A percentile compares a stretch with the other conserved stretches of the same genome.
Conservation (phyloP, 2,329 filamentous ascomycete species). For the Penicillium sp. region DNA sequence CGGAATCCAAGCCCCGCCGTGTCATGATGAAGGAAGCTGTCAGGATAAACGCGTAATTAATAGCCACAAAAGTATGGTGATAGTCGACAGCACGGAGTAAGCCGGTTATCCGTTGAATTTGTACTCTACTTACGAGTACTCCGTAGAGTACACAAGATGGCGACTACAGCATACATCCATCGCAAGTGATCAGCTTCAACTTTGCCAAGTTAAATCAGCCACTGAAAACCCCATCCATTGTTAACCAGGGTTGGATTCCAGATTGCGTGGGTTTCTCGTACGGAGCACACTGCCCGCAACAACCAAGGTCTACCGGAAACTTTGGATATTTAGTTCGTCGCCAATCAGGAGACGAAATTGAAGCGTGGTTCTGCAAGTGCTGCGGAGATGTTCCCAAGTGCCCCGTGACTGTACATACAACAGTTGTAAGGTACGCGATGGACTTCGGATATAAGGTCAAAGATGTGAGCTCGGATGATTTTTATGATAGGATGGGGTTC, state of each 20-base stretch:
- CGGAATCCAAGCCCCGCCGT: constrained; percentile 17
- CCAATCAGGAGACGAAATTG: constrained; percentile 1
- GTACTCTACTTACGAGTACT: too few relatives aligned
- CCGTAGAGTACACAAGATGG: background rate
- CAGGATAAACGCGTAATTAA: constrained; percentile 3
- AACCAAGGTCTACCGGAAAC: background rate
- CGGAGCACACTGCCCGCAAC: background rate
- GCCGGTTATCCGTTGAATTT: background rate
- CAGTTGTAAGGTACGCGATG: background rate
- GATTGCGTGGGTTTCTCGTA: background rate
- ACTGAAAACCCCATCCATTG: background rate
- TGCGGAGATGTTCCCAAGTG: background rate
- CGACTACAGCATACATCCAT: background rate
- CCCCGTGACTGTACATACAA: background rate
- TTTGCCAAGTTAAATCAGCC: constrained; percentile 9
- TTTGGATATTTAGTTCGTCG: background rate
- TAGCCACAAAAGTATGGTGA: constrained; percentile 1
- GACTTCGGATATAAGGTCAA: background rate
- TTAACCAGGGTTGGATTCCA: background rate
- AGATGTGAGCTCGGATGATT: constrained; percentile 14
- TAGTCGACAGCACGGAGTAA: constrained; percentile 3
- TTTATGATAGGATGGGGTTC: constrained; percentile 17
- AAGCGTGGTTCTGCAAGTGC: background rate
- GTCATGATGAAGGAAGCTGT: constrained; percentile 14
- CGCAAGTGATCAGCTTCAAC: constrained; percentile 11